Conservation (phyloP, 139 green algal genomes). For the Gonium pectorale region DNA sequence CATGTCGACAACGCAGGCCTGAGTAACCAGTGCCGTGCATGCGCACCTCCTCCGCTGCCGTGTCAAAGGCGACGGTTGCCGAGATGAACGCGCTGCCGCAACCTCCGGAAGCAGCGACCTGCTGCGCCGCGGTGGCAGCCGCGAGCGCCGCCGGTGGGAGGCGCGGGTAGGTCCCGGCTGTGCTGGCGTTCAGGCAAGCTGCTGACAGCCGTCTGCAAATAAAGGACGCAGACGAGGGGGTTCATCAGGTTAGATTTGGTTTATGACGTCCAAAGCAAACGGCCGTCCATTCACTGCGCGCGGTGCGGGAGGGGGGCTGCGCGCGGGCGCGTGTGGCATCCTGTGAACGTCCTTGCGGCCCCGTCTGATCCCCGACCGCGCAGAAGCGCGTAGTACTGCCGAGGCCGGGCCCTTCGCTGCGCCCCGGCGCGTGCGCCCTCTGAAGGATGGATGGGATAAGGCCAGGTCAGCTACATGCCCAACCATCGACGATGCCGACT, state of each 20-base stretch:
- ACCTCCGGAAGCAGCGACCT: neutral
- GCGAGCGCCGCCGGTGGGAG: neutral
- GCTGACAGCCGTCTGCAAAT: neutral
- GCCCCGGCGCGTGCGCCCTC: no score
- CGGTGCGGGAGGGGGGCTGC: neutral
- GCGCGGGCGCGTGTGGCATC: no score
- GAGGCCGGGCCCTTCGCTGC: no score
- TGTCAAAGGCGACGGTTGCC: neutral
- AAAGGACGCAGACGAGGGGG: no score
- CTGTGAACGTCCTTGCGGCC: no score
- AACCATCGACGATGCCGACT: no score
- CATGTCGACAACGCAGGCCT: neutral
- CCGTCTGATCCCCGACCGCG: no score
- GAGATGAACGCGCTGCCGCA: neutral
- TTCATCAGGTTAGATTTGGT: no score
- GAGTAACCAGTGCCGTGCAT: neutral
- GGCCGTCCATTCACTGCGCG: neutral
- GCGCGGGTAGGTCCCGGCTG: neutral
- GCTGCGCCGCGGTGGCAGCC: neutral
- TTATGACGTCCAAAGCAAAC: no score
- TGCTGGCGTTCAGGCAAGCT: slow-evolving; percentile 15
- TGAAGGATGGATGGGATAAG: no score
- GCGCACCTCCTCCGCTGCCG: neutral
- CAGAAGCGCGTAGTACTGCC: no score
- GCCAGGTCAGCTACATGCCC: no score